Base-by-base conservation (phyloP, 148 eudicot genomes). In the Bassia scoparia region DNA sequence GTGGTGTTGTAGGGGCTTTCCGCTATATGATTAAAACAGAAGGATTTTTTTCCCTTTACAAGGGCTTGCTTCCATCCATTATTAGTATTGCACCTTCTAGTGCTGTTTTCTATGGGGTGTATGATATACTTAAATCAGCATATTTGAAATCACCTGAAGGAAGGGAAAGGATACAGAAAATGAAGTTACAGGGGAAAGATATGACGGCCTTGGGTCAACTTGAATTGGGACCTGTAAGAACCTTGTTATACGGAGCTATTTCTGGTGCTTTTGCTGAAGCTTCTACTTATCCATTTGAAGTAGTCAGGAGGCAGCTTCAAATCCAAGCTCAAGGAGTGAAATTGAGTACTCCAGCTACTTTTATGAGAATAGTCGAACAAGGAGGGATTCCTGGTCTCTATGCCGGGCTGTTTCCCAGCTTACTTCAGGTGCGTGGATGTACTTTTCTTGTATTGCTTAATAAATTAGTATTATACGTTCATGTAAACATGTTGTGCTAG, bases 201-300 rank as follows among this genome's bases (percentile, higher is more conserved):
- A 33, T 85, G 61, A 81, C 79, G 73, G 88, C 88, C 30, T 77
- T 88, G 56, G 83, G 84, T 66, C 89, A 79, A 73, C 79, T 86
- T 59, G 92, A 86, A 74, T 78, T 88, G 80, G 88, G 92, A 72
- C 63, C 89, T 53, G 10, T 81, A 53, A 80, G 89, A 80, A 88
- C 89, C 35, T 72, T 88, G 60, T 73, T 88, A 33, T 80, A 86
- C 64, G 92, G 92, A 52, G 92, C 89, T 70, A 83, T 88, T 78
- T 74, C 92, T 83, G 92, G 92, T 71, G 92, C 92, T 59, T 88
- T 88, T 78, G 88, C 92, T 4, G 92, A 88, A 81, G 89, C 75
- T 72, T 85, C 84, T 64, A 88, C 92, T 38, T 88, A 88, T 56
- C 89, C 92, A n/a, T 84, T 84, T 74, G 92, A 84, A 76, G 92